A percentile compares a stretch with the other conserved stretches of the same genome.
These are phyloP conservation scores for Fusarium sp. DNA, from an alignment of 2,329 filamentous ascomycete species.

Conservation along the genomic window DNA sequence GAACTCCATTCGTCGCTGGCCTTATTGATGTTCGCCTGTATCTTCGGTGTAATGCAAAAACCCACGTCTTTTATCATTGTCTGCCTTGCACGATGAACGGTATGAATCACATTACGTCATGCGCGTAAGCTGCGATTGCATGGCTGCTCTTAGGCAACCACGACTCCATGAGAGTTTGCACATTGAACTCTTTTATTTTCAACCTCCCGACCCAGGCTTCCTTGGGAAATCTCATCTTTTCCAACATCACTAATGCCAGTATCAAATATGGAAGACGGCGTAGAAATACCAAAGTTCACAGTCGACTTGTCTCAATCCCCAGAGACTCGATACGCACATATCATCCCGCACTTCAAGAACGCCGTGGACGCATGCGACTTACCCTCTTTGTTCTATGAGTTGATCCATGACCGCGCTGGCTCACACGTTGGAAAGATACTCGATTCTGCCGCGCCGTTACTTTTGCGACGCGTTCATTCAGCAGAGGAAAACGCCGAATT, in stretches of 20 bases:
- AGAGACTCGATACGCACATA: constrained; percentile 46
- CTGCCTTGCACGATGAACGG: neutral
- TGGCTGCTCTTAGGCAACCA: neutral
- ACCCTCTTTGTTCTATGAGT: constrained; percentile 63
- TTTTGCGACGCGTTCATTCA: constrained; percentile 64
- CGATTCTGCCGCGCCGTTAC: constrained; percentile 56
- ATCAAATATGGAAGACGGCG: neutral
- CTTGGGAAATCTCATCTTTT: no score
- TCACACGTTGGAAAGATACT: constrained; percentile 46
- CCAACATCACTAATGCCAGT: no score
- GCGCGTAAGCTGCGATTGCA: neutral
- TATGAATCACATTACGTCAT: neutral
- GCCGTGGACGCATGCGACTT: constrained; percentile 51
- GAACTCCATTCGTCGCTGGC: no score
- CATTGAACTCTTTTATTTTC: neutral
- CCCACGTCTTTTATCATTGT: no score
- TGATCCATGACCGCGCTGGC: constrained; percentile 53
- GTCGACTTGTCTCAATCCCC: constrained; percentile 49
- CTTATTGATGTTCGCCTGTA: no score
- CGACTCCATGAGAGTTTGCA: neutral
- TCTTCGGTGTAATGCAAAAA: no score
- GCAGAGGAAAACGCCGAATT: constrained; percentile 72
- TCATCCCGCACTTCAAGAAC: constrained; percentile 41
- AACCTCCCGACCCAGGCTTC: neutral
- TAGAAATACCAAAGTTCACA: constrained; percentile 44